Percentiles rank a stretch among this genome's conserved stretches.
phyloP scores from a whole-genome alignment of 305 asterid genomes.

The Petunia hybrid region DNA sequence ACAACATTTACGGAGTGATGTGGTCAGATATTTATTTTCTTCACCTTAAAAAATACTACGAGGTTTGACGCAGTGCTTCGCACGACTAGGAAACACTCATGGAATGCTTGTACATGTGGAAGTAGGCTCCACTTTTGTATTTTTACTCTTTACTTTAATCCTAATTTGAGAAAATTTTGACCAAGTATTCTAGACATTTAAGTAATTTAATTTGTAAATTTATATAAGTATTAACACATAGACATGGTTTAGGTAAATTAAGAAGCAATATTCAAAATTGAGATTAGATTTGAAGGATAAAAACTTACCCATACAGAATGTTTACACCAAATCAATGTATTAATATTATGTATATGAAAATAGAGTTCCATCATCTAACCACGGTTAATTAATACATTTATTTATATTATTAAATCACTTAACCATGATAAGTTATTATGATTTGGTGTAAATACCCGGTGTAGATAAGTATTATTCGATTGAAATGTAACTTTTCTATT shows the following conservation, averaged over 20 bases:
- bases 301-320: too few relatives aligned
- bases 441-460: not conserved
- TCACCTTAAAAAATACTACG: not conserved
- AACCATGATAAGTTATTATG: not conserved
- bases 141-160: not conserved
- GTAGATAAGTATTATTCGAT: not conserved
- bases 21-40: not conserved
- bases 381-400: not conserved
- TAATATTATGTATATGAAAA: not conserved
- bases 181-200: too few relatives aligned
- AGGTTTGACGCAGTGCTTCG: conserved; percentile 45
- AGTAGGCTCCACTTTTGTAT: not conserved
- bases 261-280: too few relatives aligned
- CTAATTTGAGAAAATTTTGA: too few relatives aligned
- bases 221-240: too few relatives aligned
- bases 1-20: not conserved
- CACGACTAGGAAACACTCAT: conserved; percentile 31
- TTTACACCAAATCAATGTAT: not conserved
- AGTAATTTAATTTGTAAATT: too few relatives aligned
- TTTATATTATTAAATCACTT: not conserved
- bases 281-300: not conserved
- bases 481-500: too few relatives aligned
- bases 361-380: too few relatives aligned
- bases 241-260: too few relatives aligned
- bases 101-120: not conserved